phyloP scores from a whole-genome alignment of 257 asterid genomes.

The Gentiana dahurica region DNA sequence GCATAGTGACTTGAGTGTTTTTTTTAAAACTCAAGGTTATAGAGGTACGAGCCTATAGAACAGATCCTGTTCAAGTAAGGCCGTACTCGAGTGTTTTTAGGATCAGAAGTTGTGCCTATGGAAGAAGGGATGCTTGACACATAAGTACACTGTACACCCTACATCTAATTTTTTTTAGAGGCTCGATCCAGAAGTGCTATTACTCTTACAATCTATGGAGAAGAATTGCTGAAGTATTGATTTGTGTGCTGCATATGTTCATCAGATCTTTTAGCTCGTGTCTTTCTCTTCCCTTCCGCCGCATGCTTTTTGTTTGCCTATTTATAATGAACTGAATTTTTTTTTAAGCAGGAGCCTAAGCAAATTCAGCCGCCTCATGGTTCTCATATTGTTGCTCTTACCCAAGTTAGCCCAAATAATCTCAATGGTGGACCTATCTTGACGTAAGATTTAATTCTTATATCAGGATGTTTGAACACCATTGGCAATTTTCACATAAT shows the following conservation, averaged over 20 bases:
- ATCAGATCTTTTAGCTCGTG: background rate
- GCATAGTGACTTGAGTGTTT: too few species aligned
- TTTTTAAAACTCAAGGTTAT: too few species aligned
- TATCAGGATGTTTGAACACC: background rate
- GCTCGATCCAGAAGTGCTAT: too few species aligned
- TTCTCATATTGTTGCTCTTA: slow-evolving; percentile 71
- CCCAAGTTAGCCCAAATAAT: slow-evolving; percentile 74
- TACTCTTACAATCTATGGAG: background rate
- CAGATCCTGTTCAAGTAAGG: too few species aligned
- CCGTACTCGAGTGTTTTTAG: too few species aligned
- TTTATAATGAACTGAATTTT: slow-evolving; percentile 14
- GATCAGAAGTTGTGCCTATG: too few species aligned
- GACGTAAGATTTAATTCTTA: slow-evolving; percentile 48
- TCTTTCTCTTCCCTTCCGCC: background rate
- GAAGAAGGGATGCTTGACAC: too few species aligned
- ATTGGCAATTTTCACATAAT: background rate
- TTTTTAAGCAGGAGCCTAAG: slow-evolving; percentile 67
- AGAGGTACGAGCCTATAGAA: too few species aligned
- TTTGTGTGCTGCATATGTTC: background rate
- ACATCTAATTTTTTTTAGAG: too few species aligned
- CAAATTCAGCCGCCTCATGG: slow-evolving; percentile 76
- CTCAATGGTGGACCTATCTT: slow-evolving; percentile 56
- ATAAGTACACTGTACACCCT: too few species aligned
- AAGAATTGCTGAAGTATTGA: background rate
- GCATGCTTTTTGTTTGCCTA: slow-evolving; percentile 4